Base-by-base conservation (phyloP, 1,284 basidiomycete species). In the Ceratobasidium sp. region DNA sequence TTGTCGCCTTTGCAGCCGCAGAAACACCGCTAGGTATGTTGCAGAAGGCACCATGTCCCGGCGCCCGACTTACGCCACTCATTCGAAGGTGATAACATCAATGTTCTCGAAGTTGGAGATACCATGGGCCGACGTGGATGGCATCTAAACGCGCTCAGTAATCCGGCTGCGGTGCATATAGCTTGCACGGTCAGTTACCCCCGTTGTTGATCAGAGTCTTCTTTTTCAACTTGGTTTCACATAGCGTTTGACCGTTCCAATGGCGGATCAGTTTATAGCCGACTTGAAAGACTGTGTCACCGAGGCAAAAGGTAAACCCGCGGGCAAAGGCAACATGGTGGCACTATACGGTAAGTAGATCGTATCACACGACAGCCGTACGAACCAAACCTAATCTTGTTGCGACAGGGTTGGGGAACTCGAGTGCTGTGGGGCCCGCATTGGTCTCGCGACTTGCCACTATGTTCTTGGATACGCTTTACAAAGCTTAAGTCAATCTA, bases 101-200 rank as follows among this genome's bases (percentile, higher is more conserved):
- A 89, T 76, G 86, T 93, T 29, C 86, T 95, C 72, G 92, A 93
- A 74, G 89, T 99, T 0, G 96, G 96, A 0, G 96, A 98, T 80
- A 80, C 81, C 71, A 96, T 98, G 94, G 81, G 85, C 65, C 87
- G 88, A 77, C 83, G 82, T 53, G 93, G 93, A 10, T 96, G 94
- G 94, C 93, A 96, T 80, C 78, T 99, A 72, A 98, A 95, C 76
- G 94, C 89, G 10, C 78, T 99, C 64, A 84, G 82, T 53, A 84
- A 87, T 32, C 93, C 94, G 0, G 83, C 92, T 5, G 96, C 89
- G 12, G 83, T 98, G 52, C 97, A 99, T 79, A 93, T 99, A 74
- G 96, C 96, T 31, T 92, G 91, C 77, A 99, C 96, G 72, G 92
- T 95, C 75, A 75, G 90, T 80, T 15, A 29, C 22, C 45, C 69